Evolutionary conservation across 1,284 basidiomycete species (phyloP).

Genomic region (Fomitopsis palustris): DNA sequence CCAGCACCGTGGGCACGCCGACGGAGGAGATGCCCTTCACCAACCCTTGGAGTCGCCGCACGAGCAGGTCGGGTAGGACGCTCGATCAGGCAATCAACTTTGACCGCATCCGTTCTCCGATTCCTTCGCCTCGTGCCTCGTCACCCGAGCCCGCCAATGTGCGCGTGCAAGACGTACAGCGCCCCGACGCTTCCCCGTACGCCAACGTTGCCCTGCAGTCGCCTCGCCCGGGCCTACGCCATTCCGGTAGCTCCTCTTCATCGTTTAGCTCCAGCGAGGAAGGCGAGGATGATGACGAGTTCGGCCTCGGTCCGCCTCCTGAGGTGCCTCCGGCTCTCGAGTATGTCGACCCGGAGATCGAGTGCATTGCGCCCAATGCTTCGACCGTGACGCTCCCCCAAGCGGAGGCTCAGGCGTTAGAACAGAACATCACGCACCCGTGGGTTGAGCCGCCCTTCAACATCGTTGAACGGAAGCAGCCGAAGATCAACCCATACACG

Average conservation of each 20-base stretch:
- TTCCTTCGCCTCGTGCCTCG: neutral
- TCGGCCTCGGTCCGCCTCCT: conserved; percentile 3
- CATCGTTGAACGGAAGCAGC: conserved; percentile 9
- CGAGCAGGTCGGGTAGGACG: neutral
- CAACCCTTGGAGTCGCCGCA: neutral
- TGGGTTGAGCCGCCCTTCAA: conserved; percentile 16
- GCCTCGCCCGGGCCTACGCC: neutral
- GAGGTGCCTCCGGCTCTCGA: conserved; percentile 11
- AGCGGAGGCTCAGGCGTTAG: conserved; percentile 7
- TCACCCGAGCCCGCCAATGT: neutral
- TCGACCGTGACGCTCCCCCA: conserved; percentile 7
- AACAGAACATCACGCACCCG: conserved; percentile 8
- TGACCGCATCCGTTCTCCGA: conserved; percentile 7
- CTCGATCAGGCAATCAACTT: conserved; percentile 7
- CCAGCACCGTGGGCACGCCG: neutral
- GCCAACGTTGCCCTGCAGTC: neutral
- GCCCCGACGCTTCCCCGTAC: neutral
- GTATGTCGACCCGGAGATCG: conserved; percentile 14
- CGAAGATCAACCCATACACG: conserved; percentile 1
- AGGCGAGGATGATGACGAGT: conserved; percentile 4
- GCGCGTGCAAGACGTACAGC: neutral
- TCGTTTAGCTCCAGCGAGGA: neutral
- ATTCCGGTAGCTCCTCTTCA: neutral
- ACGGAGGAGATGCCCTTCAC: neutral
- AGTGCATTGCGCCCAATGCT: conserved; percentile 8